Conservation (phyloP, 2,329 filamentous ascomycete genomes). For the Decorospora gaudefroyi region DNA sequence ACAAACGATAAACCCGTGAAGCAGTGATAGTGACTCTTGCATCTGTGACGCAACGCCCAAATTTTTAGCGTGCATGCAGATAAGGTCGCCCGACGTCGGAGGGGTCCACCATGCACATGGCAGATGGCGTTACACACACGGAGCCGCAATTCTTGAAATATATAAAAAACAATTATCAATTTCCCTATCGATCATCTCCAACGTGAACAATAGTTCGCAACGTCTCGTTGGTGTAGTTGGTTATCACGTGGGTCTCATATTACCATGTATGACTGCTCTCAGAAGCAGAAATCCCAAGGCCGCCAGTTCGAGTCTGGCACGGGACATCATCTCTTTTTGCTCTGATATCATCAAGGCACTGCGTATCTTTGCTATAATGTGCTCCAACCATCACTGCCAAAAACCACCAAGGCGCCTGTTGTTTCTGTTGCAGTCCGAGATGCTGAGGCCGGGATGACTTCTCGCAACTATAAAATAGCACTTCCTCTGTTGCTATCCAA, state of each 20-base stretch:
- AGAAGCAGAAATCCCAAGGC: conserved; percentile 34
- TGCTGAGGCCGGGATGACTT: too few species aligned
- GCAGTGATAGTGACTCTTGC: conserved; percentile 16
- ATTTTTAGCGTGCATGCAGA: conserved; percentile 21
- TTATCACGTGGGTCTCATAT: conserved; percentile 42
- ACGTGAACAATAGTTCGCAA: conserved; percentile 8
- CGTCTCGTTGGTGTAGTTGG: conserved; percentile 39
- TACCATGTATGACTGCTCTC: conserved; percentile 29
- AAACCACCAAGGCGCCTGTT: too few species aligned
- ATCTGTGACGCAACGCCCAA: conserved; percentile 21
- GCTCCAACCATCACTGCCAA: too few species aligned
- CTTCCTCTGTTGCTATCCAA: too few species aligned
- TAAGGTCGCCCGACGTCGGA: conserved; percentile 31
- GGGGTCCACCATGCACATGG: background rate
- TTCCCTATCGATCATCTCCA: conserved; percentile 6
- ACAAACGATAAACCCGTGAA: conserved; percentile 9
- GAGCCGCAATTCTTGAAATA: background rate
- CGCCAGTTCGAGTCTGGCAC: conserved; percentile 39
- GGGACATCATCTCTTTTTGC: conserved; percentile 19
- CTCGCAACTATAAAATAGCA: too few species aligned
- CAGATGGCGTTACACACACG: background rate
- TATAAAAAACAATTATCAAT: background rate
- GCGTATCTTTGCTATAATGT: too few species aligned
- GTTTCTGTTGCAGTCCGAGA: too few species aligned
- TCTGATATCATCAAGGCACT: background rate